Percentiles rank a stretch among this genome's conserved stretches.
Conservation (phyloP, 495 filamentous ascomycete species). For the Eremomyces bilateralis region DNA sequence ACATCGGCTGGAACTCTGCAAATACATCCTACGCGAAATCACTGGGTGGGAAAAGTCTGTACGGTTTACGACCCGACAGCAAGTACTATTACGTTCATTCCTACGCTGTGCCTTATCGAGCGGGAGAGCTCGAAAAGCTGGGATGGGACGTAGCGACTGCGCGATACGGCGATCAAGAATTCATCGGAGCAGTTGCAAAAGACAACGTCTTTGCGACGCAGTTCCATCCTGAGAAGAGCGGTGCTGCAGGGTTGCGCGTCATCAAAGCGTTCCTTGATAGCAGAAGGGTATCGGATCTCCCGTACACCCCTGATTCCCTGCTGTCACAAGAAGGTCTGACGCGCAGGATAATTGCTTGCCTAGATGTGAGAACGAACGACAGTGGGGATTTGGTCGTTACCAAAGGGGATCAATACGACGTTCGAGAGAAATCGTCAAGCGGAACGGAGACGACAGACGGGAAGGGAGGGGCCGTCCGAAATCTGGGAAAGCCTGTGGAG, state of each 20-base stretch:
- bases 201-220: slow-evolving; percentile 78
- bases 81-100: slow-evolving; percentile 99
- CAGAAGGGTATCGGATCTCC: slow-evolving; percentile 25
- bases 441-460: too few relatives aligned
- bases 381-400: slow-evolving; percentile 89
- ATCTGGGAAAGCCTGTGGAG: slow-evolving; percentile 88
- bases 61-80: slow-evolving; percentile 51
- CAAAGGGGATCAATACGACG: slow-evolving; percentile 97
- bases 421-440: too few relatives aligned
- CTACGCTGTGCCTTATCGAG: slow-evolving; percentile 59
- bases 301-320: slow-evolving; percentile 4
- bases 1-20: slow-evolving; percentile 96
- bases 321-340: slow-evolving; percentile 45
- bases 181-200: slow-evolving; percentile 73
- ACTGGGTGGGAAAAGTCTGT: slow-evolving; percentile 33
- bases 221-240: slow-evolving; percentile 96
- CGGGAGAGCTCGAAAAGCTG: slow-evolving; percentile 45
- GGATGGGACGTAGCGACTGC: slow-evolving; percentile 83
- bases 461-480: slow-evolving; percentile 56
- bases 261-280: slow-evolving; percentile 69
- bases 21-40: slow-evolving; percentile 26
- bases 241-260: slow-evolving; percentile 63
- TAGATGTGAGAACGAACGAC: slow-evolving; percentile 94
- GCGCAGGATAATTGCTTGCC: slow-evolving; percentile 75
- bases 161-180: slow-evolving; percentile 70